Conservation (phyloP, 148 eudicot genomes). For the Mesembryanthemum crystallinum region DNA sequence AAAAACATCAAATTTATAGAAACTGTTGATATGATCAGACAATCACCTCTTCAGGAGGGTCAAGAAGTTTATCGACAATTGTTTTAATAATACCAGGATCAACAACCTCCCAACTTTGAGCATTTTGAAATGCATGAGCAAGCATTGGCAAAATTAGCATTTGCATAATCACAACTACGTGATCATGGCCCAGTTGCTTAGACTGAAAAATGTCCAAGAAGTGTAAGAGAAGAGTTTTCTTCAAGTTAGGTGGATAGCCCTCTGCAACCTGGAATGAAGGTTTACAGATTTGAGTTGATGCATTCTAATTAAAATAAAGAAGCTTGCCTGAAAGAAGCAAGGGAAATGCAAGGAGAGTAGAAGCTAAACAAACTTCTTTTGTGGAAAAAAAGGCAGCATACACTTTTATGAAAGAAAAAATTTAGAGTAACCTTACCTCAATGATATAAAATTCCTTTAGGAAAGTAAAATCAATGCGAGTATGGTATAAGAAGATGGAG, state of each 20-base stretch:
- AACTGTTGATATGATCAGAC: background rate
- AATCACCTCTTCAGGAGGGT: slow-evolving; percentile 94
- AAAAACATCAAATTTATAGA: background rate
- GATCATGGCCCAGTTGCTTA: slow-evolving; percentile 80
- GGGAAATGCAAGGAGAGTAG: background rate
- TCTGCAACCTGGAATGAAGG: slow-evolving; percentile 72
- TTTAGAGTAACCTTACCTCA: slow-evolving; percentile 54
- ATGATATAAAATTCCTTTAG: slow-evolving; percentile 92
- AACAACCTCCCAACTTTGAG: slow-evolving; percentile 96
- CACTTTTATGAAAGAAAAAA: background rate
- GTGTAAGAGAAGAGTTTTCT: slow-evolving; percentile 84
- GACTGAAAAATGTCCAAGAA: slow-evolving; percentile 85
- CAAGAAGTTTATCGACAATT: slow-evolving; percentile 89
- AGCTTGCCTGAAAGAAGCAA: background rate
- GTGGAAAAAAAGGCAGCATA: background rate
- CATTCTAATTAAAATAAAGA: slow-evolving; percentile 1
- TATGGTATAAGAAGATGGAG: slow-evolving; percentile 75
- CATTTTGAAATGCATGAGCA: slow-evolving; percentile 95
- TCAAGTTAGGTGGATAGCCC: slow-evolving; percentile 82
- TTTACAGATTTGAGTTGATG: background rate
- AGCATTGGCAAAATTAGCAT: slow-evolving; percentile 98
- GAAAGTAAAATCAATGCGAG: slow-evolving; percentile 91
- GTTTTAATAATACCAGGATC: slow-evolving; percentile 81
- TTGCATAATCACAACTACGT: slow-evolving; percentile 89
- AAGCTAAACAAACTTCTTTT: background rate